A percentile compares a stretch with the other conserved stretches of the same genome.
Evolutionary conservation across 352 stramenopile species (phyloP).

Genomic region (Phytophthora tubulina): DNA sequence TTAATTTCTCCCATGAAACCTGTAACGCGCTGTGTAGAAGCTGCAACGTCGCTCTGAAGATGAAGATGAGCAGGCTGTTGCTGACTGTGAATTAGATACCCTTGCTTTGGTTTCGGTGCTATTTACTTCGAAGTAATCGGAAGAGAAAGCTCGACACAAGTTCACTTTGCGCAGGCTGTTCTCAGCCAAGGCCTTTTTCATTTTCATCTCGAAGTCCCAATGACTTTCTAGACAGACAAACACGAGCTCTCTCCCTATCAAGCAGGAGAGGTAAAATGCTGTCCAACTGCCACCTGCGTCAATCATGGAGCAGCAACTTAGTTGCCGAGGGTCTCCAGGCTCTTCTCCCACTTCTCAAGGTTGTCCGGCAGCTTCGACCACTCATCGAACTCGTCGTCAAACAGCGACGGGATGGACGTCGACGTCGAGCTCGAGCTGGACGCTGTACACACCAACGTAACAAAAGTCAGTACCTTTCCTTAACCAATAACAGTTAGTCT

Average conservation of each 20-base stretch:
- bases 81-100: background rate
- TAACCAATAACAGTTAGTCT: too few relatives aligned
- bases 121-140: background rate
- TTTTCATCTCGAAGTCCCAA: conserved; percentile 38
- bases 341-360: conserved; percentile 90
- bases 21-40: background rate
- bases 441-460: conserved; percentile 29
- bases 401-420: conserved; percentile 81
- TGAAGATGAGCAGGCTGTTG: background rate
- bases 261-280: conserved; percentile 16
- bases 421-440: conserved; percentile 52
- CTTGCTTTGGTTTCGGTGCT: conserved; percentile 1
- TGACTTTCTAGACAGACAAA: conserved; percentile 18
- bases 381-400: conserved; percentile 88
- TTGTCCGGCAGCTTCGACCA: conserved; percentile 90
- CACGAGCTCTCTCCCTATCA: conserved; percentile 6
- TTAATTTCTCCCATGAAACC: background rate
- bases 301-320: conserved; percentile 48
- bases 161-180: conserved; percentile 44
- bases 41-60: background rate
- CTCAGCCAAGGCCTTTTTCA: conserved; percentile 40
- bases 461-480: conserved; percentile 1
- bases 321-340: conserved; percentile 85
- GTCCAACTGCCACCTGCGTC: conserved; percentile 27
- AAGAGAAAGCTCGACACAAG: conserved; percentile 17